These are phyloP conservation scores for Suillus occidentalis DNA, from an alignment of 768 basidiomycete species.

Conservation along the genomic window DNA sequence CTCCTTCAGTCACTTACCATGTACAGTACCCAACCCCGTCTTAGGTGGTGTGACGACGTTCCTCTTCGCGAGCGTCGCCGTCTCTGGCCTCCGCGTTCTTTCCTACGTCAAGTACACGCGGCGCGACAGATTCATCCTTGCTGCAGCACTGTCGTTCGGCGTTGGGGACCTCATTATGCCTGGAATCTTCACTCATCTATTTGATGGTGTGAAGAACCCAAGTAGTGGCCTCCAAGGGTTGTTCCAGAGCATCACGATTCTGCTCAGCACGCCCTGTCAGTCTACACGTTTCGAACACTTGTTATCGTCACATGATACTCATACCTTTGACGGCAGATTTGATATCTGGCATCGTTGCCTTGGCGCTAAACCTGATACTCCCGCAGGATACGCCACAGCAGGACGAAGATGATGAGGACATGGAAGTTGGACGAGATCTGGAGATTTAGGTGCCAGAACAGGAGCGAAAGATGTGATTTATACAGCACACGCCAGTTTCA, in stretches of 20 bases:
- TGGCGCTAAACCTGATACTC: conserved; percentile 56
- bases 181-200: conserved; percentile 65
- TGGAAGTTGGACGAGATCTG: conserved; percentile 25
- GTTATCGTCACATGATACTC: not conserved
- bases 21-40: conserved; percentile 70
- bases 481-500: not conserved
- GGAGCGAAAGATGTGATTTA: not conserved
- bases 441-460: conserved; percentile 14
- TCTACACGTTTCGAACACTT: conserved; percentile 6
- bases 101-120: conserved; percentile 58
- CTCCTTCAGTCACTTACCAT: not conserved
- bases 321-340: conserved; percentile 41
- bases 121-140: conserved; percentile 67
- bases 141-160: conserved; percentile 68
- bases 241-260: conserved; percentile 76
- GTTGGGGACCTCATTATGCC: conserved; percentile 70
- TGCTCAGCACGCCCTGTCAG: conserved; percentile 81
- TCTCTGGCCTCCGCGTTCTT: conserved; percentile 72
- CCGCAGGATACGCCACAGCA: conserved; percentile 36
- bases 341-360: conserved; percentile 56
- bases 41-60: conserved; percentile 87
- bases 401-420: conserved; percentile 24
- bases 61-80: conserved; percentile 74
- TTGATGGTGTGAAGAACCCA: conserved; percentile 56
- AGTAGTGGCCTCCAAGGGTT: conserved; percentile 62